Evolutionary conservation across 179 eudicot genomes (phyloP).

Genomic region (Drosera spatulata): DNA sequence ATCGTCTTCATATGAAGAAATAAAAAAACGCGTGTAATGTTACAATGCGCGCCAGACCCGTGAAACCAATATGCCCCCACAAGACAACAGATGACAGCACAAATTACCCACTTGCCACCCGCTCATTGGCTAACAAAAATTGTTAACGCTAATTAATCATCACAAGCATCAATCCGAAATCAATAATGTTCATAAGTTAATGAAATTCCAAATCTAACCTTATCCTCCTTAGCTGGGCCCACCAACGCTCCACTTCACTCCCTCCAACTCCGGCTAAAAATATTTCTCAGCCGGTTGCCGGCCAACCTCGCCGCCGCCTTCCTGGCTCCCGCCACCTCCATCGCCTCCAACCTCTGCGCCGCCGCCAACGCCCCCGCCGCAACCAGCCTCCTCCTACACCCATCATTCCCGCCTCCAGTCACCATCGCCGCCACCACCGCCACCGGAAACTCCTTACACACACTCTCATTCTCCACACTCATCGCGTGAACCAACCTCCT

Average conservation of each 20-base stretch:
- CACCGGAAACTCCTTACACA: conserved; percentile 46
- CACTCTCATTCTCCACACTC: conserved; percentile 37
- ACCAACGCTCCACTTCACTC: conserved; percentile 26
- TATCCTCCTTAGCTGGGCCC: conserved; percentile 7
- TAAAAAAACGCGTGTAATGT: background rate
- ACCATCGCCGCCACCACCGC: conserved; percentile 31
- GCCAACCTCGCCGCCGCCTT: conserved; percentile 48
- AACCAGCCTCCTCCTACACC: conserved; percentile 49
- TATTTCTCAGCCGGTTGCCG: conserved; percentile 37
- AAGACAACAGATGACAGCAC: background rate
- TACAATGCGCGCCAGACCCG: background rate
- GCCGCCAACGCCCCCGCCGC: conserved; percentile 37
- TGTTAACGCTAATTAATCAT: no score
- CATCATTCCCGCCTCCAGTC: conserved; percentile 37
- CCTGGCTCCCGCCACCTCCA: conserved; percentile 61
- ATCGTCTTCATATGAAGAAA: background rate
- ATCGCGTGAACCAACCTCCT: conserved; percentile 42
- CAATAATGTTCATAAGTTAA: no score
- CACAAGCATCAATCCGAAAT: no score
- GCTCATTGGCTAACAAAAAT: background rate
- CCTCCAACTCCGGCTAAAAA: conserved; percentile 50
- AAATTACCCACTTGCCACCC: background rate
- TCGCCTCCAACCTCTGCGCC: conserved; percentile 36
- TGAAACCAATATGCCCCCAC: background rate
- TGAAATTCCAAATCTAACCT: background rate